Evolutionary conservation across 2,329 filamentous ascomycete genomes (phyloP), one percentile per base, ranked within the genome.

Genomic region (Phaeophleospora eucalypticola): DNA sequence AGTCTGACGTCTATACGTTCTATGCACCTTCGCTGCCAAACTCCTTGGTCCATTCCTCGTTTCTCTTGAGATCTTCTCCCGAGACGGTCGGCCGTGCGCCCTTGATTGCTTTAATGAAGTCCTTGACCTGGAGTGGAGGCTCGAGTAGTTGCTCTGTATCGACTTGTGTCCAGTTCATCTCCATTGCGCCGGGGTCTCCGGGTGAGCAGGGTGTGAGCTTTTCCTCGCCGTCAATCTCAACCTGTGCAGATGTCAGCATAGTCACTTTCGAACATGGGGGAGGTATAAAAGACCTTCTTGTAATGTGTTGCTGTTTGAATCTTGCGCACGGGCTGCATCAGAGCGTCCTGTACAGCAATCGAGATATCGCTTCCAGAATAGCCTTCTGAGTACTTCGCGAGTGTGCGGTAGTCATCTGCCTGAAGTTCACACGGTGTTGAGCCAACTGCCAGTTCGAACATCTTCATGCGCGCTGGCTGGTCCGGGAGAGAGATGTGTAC

Each of bases 301-400:
- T 97, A 98, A 73, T 98, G 93, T 43, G 93, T 98, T 15, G 93
- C 91, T 54, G 90, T 95, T 68, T 97, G 85, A 58, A 98, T 97
- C 71, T 96, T 94, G 52, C 93, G 80, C 52, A 98, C 87, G 1
- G 93, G 94, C 64, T 96, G 89, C 93, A 98, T 98, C 33, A 98
- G 74, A 1, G 93, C 93, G 65, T 94, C 87, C 68, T 98, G 93
- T 16, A 97, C 93, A 3, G 89, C 89, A 64, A 97, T 97, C 62
- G 80, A 82, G 60, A 98, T 97, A 80, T 98, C 93, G 54, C 87
- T 94, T 29, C 93, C 93, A 0, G 90, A 96, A 70, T 95, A 98
- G 1, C 93, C 93, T 49, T 97, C 91, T 42, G 88, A 89, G 62
- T 91, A 74, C 60, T 86, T 78, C 2, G 86, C 89, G 54, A 98